Evolutionary conservation across 768 basidiomycete genomes (phyloP), one percentile per base, ranked within the genome.

Genomic region (Amanita polypyramis): DNA sequence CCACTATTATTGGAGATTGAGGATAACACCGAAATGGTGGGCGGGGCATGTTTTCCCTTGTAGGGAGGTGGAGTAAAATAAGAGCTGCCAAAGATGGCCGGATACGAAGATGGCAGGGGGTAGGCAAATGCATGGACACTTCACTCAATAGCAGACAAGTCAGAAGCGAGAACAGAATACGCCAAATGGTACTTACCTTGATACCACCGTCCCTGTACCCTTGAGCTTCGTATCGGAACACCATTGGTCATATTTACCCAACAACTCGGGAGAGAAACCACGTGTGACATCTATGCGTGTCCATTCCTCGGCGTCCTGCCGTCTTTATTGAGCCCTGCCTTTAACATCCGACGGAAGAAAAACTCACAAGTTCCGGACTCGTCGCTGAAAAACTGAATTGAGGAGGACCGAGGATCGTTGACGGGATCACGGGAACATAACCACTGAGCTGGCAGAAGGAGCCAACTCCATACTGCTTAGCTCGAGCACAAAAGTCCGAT

Each of bases 41-140:
- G 50, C 15, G 32, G 45, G 14, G 36, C 38, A 29, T 35, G 11
- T 29, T 33, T 25, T 20, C 19, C 33, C 17, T 9, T 27, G 4
- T 20, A 39, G 5, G 44, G 45, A 7, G 51, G 45, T 17, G 36
- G 33, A 33, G 43, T n/a, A 27, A 21, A 38, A 23, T 47, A 45
- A 23, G 57, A 33, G 40, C 60, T 49, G 5, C 60, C 58, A 55
- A 75, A 70, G 41, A 76, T 68, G 3, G 59, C 54, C 5, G 81
- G 80, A 58, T 78, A 82, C 5, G 82, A 81, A 25, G 71, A 70
- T 5, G 80, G 75, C 14, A 82, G 59, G 6, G 82, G 79, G 55
- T 76, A 84, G n/a, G 72, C 60, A 6, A 68, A 61, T 3, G 70
- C 62, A 58, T 74, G 74, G 21, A 68, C 62, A 49, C 77, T 83